Evolutionary conservation across 1,284 basidiomycete genomes (phyloP).

Genomic region (Moesziomyces sp.): DNA sequence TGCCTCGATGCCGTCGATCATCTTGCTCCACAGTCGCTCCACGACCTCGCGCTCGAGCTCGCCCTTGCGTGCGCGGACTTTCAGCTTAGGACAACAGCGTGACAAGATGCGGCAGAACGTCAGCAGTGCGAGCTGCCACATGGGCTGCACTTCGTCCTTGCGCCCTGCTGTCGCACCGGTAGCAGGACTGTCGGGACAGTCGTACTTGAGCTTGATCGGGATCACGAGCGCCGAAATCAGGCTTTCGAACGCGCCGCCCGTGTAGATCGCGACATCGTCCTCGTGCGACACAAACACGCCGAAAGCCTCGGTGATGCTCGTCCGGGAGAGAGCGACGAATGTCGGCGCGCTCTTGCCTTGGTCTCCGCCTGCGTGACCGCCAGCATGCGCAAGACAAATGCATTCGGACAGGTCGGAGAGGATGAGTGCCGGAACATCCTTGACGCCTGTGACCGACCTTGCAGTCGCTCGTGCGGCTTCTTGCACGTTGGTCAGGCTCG

Average conservation of each 20-base stretch:
- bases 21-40: conserved; percentile 83
- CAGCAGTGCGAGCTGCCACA: conserved; percentile 53
- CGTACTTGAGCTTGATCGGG: conserved; percentile 92
- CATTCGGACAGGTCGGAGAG: conserved; percentile 86
- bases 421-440: conserved; percentile 77
- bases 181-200: conserved; percentile 76
- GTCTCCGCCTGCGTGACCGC: background rate
- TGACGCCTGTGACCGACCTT: conserved; percentile 72
- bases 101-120: conserved; percentile 40
- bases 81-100: conserved; percentile 34
- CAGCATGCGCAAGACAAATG: conserved; percentile 79
- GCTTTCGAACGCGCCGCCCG: conserved; percentile 83
- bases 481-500: conserved; percentile 82
- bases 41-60: conserved; percentile 75
- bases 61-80: conserved; percentile 2
- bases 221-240: conserved; percentile 75
- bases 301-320: conserved; percentile 82
- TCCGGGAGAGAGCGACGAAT: conserved; percentile 87
- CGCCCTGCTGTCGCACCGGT: conserved; percentile 69
- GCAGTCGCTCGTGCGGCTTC: conserved; percentile 78
- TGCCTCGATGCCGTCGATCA: conserved; percentile 84
- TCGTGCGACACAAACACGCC: conserved; percentile 70
- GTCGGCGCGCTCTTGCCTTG: conserved; percentile 74
- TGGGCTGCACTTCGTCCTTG: conserved; percentile 28
- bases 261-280: conserved; percentile 76